Evolutionary conservation across 345 rosid species (phyloP).

Genomic region (Brassica napus): Da-Ae NC_063443.1:1899001-1899500

Average conservation of each 20-base stretch:
- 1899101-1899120: not conserved
- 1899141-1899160: slow-evolving; percentile 24
- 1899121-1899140: not conserved
- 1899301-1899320: slow-evolving; percentile 76
- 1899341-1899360: slow-evolving; percentile 95
- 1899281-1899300: slow-evolving; percentile 47
- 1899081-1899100: not conserved
- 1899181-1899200: slow-evolving; percentile 77
- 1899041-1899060: not conserved
- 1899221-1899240: slow-evolving; percentile 71
- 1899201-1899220: slow-evolving; percentile 93
- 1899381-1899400: slow-evolving; percentile 76
- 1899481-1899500: not conserved
- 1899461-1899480: not conserved
- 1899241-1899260: slow-evolving; percentile 92
- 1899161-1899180: slow-evolving; percentile 23
- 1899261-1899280: slow-evolving; percentile 70
- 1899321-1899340: slow-evolving; percentile 74
- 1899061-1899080: slow-evolving; percentile 14
- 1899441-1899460: not conserved
- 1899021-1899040: not conserved
- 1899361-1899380: slow-evolving; percentile 78
- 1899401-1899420: slow-evolving; percentile 86
- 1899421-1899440: slow-evolving; percentile 92
- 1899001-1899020: not conserved